Evolutionary conservation across 2,329 filamentous ascomycete genomes (phyloP), one percentile per base, ranked within the genome.

Genomic region (Verticillium isaacii): DNA sequence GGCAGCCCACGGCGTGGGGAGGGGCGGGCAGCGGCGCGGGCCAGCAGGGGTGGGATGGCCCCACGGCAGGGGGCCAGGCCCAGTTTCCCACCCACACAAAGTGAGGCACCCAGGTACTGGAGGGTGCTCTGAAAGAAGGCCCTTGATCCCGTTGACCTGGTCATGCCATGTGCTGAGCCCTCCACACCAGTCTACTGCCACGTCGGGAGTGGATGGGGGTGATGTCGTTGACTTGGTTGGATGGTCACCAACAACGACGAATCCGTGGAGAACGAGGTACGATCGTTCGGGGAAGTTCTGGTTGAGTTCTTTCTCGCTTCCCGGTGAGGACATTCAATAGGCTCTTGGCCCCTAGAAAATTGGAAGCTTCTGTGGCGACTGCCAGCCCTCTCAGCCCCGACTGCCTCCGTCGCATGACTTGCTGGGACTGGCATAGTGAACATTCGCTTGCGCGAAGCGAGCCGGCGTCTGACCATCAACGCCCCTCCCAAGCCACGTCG

Each of bases 1-100:
- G 60, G 62, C 52, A 57, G 57, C 54, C 11, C 37, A 60, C 37
- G 54, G 62, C 52, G 60, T 50, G 60, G 60, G 57, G 32, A 32
- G 57, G 41, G 60, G 36, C 52, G 23, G 32, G 58, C 55, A 39
- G 60, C 39, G 45, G 39, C 29, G 39, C 39, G 39, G 39, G 39
- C 6, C 45, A 25, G 11, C 17, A 52, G n/a, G 19, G 45, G 19
- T n/a, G 17, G 45, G 19, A 1, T 17, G 5, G 29, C 29, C 29
- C 29, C 29, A 29, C 29, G 5, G 29, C 29, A 29, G 29, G 29
- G 29, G 29, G 29, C 5, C 29, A 29, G 29, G 29, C 23, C 23
- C 45, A 12, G 45, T 19, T 52, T n/a, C 45, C 45, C 19, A 14
- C 45, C 45, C 19, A 12, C 45, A 19, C 29, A 29, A 29, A 29